phyloP scores from a whole-genome alignment of 352 stramenopile genomes.

The Plasmopara muralis region DNA sequence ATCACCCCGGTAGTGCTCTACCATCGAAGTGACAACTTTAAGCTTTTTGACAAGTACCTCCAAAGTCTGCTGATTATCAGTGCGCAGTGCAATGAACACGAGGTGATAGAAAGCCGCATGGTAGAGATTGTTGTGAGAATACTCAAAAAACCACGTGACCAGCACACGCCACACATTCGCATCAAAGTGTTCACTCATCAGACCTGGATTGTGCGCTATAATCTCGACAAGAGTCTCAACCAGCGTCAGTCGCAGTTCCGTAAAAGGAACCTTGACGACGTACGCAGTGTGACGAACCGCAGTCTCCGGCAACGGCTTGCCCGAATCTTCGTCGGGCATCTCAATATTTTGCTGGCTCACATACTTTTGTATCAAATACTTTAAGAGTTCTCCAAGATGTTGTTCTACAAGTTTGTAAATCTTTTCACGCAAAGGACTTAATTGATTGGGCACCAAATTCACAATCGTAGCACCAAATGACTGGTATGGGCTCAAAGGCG shows the following conservation, averaged over 20 bases:
- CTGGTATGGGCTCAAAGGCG: conserved; percentile 76
- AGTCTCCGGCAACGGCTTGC: conserved; percentile 45
- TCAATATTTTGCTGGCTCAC: conserved; percentile 76
- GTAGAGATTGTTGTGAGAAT: conserved; percentile 89
- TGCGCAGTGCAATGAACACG: conserved; percentile 81
- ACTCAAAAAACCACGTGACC: conserved; percentile 88
- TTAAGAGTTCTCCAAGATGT: conserved; percentile 60
- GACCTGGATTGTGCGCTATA: conserved; percentile 66
- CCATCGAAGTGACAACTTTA: conserved; percentile 75
- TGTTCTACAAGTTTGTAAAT: conserved; percentile 68
- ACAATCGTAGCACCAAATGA: conserved; percentile 81
- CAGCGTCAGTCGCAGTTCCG: conserved; percentile 80
- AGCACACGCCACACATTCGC: conserved; percentile 83
- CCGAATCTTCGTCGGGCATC: conserved; percentile 52
- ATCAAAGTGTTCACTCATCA: conserved; percentile 68
- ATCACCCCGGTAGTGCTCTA: conserved; percentile 75
- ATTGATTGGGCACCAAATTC: conserved; percentile 79
- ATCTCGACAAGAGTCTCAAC: conserved; percentile 84
- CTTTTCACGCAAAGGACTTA: conserved; percentile 52
- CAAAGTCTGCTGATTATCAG: conserved; percentile 73
- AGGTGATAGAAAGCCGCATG: conserved; percentile 87
- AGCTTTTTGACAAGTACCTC: conserved; percentile 85
- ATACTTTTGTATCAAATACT: conserved; percentile 70
- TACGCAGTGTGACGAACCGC: conserved; percentile 83
- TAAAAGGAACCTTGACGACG: conserved; percentile 85